Base-by-base conservation (phyloP, 1,284 basidiomycete species). In the Hypsizygus ulmarius region DNA sequence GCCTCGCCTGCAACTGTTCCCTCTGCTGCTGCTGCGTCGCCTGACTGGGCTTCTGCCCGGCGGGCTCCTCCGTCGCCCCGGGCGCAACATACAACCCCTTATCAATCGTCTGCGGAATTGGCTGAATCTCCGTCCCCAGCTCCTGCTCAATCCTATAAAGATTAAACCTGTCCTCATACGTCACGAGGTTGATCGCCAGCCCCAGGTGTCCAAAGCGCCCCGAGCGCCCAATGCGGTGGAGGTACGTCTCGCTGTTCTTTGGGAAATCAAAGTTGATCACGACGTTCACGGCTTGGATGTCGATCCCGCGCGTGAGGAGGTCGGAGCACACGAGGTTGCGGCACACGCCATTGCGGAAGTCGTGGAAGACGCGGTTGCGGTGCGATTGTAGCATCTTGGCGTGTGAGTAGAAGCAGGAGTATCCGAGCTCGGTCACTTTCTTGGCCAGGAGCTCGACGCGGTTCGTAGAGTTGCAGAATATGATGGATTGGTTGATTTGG, bases 181-280 rank as follows among this genome's bases (percentile, higher is more conserved):
- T 96, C 58, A 95, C 87, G 41, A 97, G 80, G 65, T 96, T 98
- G 72, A 99, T 98, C 35, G 97, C 96, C 42, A 99, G 77, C 69
- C 96, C 97, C 54, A 97, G 74, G 69, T 99, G 97, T 49, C 97
- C 96, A 66, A 96, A 98, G 46, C 97, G 90, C 50, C 97, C 97
- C 7, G 93, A 95, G 56, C 96, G 93, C 69, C 96, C 96, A 64
- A 98, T 96, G 54, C 94, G 87, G 71, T 99, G 96, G 27, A 99
- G 83, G 70, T 99, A 99, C 2, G 95, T 97, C 71, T 99, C 96
- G 49, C 92, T 91, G 64, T 96, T 97, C 79, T 97, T 97, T 53
- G 96, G 96, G 72, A 99, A 97, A 69, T 97, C 95, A 67, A 99
- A 99, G 77, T 98, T 98, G 80, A 99, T 98, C 63, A 99, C 96